A percentile compares a stretch with the other conserved stretches of the same genome.
Evolutionary conservation across 139 green algal species (phyloP).

Genomic region (Ostreobium quekettii): DNA sequence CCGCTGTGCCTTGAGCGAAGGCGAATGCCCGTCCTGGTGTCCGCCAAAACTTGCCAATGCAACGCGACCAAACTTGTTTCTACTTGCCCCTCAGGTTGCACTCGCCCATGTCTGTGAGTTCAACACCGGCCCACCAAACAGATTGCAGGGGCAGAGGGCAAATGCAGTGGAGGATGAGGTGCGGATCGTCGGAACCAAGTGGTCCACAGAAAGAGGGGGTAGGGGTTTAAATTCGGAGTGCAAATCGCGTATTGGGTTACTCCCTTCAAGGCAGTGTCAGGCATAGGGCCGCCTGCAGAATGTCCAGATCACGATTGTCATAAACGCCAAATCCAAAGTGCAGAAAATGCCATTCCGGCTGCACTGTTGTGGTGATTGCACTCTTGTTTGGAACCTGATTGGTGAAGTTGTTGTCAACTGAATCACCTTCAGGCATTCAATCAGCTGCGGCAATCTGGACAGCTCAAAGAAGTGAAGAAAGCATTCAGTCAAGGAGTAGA

Average conservation of each 20-base stretch:
- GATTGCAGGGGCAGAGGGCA: background rate
- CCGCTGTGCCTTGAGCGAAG: background rate
- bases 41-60: background rate
- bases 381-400: background rate
- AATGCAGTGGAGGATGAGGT: background rate
- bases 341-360: background rate
- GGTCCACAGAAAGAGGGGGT: no score
- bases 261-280: no score
- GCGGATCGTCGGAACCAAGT: background rate
- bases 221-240: no score
- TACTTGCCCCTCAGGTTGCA: background rate
- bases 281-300: no score
- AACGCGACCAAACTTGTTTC: background rate
- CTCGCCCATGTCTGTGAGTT: background rate
- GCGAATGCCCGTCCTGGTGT: background rate
- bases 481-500: background rate
- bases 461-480: background rate
- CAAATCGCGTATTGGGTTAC: no score
- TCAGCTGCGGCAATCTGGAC: background rate
- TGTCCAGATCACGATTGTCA: no score
- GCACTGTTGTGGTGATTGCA: background rate
- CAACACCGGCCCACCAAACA: background rate
- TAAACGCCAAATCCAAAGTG: no score
- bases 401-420: no score
- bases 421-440: background rate